phyloP scores from a whole-genome alignment of 2,329 filamentous ascomycete genomes.

The Scedosporium apiospermum region DNA sequence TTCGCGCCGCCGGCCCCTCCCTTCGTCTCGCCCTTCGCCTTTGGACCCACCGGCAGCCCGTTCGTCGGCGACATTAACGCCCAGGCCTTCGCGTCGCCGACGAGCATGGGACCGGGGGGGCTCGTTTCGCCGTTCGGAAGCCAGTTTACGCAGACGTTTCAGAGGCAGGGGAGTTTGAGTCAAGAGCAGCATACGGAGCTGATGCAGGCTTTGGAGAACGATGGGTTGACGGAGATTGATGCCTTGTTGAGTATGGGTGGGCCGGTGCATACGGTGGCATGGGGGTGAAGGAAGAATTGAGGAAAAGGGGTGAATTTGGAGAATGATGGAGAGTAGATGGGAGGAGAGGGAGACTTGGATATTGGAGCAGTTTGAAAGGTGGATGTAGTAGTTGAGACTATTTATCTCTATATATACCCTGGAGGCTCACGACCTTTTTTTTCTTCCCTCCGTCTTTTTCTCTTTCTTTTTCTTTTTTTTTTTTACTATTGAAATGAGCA shows the following conservation, averaged over 20 bases:
- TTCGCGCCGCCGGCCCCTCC: slow-evolving; percentile 35
- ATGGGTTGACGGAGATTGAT: slow-evolving; percentile 54
- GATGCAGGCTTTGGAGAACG: slow-evolving; percentile 68
- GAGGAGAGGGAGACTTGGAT: not conserved
- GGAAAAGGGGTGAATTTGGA: not conserved
- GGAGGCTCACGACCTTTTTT: too few species aligned
- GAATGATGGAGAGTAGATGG: not conserved
- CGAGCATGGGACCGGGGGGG: slow-evolving; percentile 2
- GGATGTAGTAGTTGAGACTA: too few species aligned
- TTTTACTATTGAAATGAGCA: not conserved
- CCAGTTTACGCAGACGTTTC: not conserved
- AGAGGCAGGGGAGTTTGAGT: slow-evolving; percentile 60
- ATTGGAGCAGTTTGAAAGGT: too few species aligned
- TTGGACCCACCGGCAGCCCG: slow-evolving; percentile 29
- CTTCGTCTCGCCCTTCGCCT: slow-evolving; percentile 44
- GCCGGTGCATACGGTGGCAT: slow-evolving; percentile 12
- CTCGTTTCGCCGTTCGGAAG: slow-evolving; percentile 1
- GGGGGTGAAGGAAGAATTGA: slow-evolving; percentile 6
- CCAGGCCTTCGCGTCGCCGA: slow-evolving; percentile 10
- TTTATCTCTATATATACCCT: not conserved
- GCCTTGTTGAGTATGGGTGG: slow-evolving; percentile 39
- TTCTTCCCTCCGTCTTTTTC: not conserved
- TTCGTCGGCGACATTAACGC: slow-evolving; percentile 28
- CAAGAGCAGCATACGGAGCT: slow-evolving; percentile 76
- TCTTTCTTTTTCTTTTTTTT: not conserved